Evolutionary conservation across 495 filamentous ascomycete genomes (phyloP).

Genomic region (Beverwykella pulmonaria): DNA sequence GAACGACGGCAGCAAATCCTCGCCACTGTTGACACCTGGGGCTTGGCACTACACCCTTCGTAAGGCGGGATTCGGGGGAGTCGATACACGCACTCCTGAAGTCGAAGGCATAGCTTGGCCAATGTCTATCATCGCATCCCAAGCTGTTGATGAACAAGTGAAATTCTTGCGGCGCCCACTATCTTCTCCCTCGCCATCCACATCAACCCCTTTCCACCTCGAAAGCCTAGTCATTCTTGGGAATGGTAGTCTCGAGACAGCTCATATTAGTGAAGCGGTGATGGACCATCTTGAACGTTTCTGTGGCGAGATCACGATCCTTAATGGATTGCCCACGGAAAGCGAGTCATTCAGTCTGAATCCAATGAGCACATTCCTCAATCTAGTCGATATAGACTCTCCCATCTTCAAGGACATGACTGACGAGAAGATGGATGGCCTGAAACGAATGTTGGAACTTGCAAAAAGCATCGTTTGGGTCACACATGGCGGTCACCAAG

Average conservation of each 20-base stretch:
- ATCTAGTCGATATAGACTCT: constrained; percentile 37
- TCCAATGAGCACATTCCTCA: constrained; percentile 32
- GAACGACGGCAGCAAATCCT: constrained; percentile 4
- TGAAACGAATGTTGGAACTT: constrained; percentile 33
- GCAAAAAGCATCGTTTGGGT: constrained; percentile 44
- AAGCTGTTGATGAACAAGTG: constrained; percentile 14
- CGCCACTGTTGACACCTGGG: not conserved
- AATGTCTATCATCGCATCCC: not conserved
- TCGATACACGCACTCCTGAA: constrained; percentile 12
- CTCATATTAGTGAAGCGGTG: constrained; percentile 56
- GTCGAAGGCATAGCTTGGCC: not conserved
- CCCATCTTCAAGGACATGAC: constrained; percentile 28
- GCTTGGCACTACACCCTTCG: constrained; percentile 6
- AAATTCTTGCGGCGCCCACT: constrained; percentile 7
- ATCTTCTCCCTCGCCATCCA: not conserved
- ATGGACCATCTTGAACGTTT: constrained; percentile 48
- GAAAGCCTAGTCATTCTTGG: constrained; percentile 8
- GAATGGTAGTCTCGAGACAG: not conserved
- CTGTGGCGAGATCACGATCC: not conserved
- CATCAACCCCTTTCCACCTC: not conserved
- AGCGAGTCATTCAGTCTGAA: not conserved
- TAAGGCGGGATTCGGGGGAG: constrained; percentile 14
- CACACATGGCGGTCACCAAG: constrained; percentile 34
- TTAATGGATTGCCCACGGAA: not conserved
- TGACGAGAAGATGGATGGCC: constrained; percentile 30